Base-by-base conservation (phyloP, 2,329 filamentous ascomycete species). In the Fusarium sp. region DNA sequence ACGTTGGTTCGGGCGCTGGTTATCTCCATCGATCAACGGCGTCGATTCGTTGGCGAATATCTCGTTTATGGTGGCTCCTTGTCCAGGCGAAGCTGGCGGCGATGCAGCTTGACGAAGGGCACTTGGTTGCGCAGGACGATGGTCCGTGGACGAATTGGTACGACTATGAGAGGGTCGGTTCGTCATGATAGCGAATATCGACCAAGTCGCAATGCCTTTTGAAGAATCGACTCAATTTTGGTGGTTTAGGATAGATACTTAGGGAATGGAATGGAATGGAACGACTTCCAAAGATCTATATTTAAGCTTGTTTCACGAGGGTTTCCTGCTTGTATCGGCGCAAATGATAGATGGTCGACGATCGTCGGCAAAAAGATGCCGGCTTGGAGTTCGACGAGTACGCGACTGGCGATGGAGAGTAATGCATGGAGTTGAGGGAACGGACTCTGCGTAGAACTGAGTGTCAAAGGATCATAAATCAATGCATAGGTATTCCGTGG, bases 21-120 rank as follows among this genome's bases (percentile, higher is more conserved):
- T 52, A 62, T 26, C 74, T 23, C 53, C 66, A 10, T 77, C 75
- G 14, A 88, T 80, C 26, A 90, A 78, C 4, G 85, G 82, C 3
- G 87, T 88, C 4, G 82, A 83, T 72, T 90, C 88, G 68, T 79
- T 80, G 10, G 79, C 70, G 37, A 69, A 69, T 21, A 69, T 62
- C 23, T 64, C 54, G 60, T 39, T 48, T 43, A 65, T 64, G 49
- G 58, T 31, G 31, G 69, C 37, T 54, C 65, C 72, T 57, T 75
- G 66, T 37, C 70, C 68, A 21, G 76, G 62, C 31, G 72, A 74
- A 23, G 57, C 42, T 25, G 75, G 63, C 26, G 74, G 65, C 6
- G 75, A 70, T 58, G 62, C 56, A 75, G 81, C 82, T 64, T 84
- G 81, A 28, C 84, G 83, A 46, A 86, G 79, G 18, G 80, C 77